Conservation (phyloP, 257 asterid species). For the Solanum sparsipilum region DNA sequence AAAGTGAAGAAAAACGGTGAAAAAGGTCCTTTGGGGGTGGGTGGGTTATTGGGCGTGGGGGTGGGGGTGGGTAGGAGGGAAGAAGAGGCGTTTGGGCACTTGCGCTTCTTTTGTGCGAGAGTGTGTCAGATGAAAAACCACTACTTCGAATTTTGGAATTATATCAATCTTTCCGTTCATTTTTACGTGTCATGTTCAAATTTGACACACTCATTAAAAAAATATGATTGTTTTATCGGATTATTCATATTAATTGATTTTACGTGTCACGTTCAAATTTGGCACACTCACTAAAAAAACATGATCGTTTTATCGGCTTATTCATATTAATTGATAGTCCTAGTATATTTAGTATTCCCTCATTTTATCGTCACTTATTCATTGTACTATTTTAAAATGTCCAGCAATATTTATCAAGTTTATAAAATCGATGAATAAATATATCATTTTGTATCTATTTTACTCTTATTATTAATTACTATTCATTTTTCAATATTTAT, state of each 20-base stretch:
- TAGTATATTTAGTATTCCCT: too few species aligned
- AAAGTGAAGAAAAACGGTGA: background rate
- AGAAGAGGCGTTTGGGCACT: background rate
- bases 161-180: fast-evolving
- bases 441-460: background rate
- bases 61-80: background rate
- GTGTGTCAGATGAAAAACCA: background rate
- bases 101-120: background rate
- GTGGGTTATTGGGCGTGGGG: too few species aligned
- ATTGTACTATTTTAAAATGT: too few species aligned
- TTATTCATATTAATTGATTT: background rate
- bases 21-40: background rate
- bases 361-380: too few species aligned
- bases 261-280: background rate
- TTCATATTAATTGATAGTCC: background rate
- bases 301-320: too few species aligned
- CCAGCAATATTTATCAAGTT: too few species aligned
- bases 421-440: too few species aligned
- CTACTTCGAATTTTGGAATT: background rate
- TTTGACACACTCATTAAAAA: background rate
- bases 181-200: background rate
- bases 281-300: background rate
- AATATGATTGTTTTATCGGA: fast-evolving
- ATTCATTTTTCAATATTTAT: too few species aligned
- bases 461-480: too few species aligned